phyloP scores from a whole-genome alignment of 2,329 filamentous ascomycete genomes.

The Colletotrichum sp. region DNA sequence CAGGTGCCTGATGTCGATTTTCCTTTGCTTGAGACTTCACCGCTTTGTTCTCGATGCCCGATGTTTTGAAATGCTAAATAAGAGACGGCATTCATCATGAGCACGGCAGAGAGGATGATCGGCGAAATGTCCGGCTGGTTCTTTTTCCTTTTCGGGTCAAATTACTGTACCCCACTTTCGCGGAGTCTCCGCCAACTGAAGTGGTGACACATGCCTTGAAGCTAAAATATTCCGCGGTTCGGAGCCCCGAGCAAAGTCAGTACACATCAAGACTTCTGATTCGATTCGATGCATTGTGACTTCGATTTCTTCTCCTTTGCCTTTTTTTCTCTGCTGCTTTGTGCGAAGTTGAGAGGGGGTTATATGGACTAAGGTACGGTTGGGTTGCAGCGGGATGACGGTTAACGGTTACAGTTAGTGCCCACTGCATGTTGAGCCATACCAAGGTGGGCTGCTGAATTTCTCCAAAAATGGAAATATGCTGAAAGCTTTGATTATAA shows the following conservation, averaged over 20 bases:
- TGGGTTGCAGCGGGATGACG: not conserved
- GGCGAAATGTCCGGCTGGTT: not conserved
- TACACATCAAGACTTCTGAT: not conserved
- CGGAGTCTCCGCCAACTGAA: not conserved
- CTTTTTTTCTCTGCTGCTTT: not conserved
- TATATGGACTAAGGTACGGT: not conserved
- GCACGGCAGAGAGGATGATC: not conserved
- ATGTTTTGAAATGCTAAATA: not conserved
- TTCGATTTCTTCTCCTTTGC: accelerated
- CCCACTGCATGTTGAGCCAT: not conserved
- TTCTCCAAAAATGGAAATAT: not conserved
- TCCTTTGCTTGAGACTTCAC: not conserved
- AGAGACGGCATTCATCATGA: not conserved
- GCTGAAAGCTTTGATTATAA: not conserved
- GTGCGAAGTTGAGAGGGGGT: not conserved
- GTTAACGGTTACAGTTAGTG: not conserved
- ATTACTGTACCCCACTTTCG: not conserved
- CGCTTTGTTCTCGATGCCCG: not conserved
- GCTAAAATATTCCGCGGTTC: not conserved
- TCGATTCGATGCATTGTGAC: not conserved
- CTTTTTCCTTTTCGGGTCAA: not conserved
- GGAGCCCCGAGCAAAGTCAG: not conserved
- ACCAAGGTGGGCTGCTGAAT: not conserved
- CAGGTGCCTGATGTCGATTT: not conserved
- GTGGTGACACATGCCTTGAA: not conserved